Conservation (phyloP, 2,329 filamentous ascomycete genomes). For the Penicillium decumbens region DNA sequence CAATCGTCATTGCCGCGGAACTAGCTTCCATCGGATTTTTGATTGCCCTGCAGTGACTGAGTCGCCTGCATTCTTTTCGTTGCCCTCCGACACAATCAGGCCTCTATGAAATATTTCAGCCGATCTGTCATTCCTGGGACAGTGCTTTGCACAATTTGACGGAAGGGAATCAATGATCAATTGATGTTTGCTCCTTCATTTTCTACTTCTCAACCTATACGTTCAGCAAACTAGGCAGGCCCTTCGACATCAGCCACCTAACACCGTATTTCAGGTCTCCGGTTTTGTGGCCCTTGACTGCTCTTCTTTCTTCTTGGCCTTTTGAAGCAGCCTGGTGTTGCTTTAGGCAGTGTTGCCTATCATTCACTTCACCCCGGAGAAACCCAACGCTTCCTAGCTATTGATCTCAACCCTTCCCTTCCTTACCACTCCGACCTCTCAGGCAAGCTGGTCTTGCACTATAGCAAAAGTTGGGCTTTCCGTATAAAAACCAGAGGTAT, state of each 20-base stretch:
- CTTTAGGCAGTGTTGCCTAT: conserved; percentile 2
- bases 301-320: neutral
- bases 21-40: conserved; percentile 12
- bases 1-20: conserved; percentile 16
- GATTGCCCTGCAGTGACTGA: conserved; percentile 22
- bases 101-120: conserved; percentile 10
- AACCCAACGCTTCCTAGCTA: conserved; percentile 1
- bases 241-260: conserved; percentile 12
- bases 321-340: conserved; percentile 12
- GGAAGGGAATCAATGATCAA: neutral
- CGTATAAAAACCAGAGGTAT: neutral
- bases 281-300: neutral
- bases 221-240: conserved; percentile 17
- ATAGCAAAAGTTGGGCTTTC: neutral
- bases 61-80: conserved; percentile 32
- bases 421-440: conserved; percentile 2
- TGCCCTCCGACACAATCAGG: conserved; percentile 19
- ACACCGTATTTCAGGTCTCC: neutral
- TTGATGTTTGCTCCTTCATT: neutral
- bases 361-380: neutral
- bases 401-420: conserved; percentile 3
- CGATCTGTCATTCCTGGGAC: conserved; percentile 12
- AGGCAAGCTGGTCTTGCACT: conserved; percentile 32
- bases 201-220: conserved; percentile 5
- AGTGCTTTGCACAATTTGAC: conserved; percentile 1